These are phyloP conservation scores for Phaeodactylum tricornutum DNA, from an alignment of 108 stramenopile genomes.

Conservation along the genomic window DNA sequence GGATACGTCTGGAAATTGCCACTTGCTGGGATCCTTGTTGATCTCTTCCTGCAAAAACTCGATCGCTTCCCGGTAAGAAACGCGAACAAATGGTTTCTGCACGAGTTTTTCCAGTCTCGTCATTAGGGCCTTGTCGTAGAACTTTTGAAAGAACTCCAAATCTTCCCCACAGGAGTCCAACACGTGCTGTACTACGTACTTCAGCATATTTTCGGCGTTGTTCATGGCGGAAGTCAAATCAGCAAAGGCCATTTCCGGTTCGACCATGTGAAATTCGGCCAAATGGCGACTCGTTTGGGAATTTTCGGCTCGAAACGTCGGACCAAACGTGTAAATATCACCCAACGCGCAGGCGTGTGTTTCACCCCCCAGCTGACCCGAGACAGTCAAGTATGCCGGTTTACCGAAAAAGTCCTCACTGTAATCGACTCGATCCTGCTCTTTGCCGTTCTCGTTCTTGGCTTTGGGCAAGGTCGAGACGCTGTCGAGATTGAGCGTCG, in stretches of 20 bases:
- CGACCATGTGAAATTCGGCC: conserved; percentile 96
- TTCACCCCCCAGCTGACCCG: conserved; percentile 94
- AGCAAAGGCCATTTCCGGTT: conserved; percentile 99
- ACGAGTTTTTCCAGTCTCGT: conserved; percentile 69
- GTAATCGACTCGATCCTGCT: conserved; percentile 51
- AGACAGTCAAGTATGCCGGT: conserved; percentile 92
- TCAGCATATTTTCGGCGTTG: conserved; percentile 94
- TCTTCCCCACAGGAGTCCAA: conserved; percentile 82
- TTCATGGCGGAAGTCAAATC: conserved; percentile 91
- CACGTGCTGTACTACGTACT: conserved; percentile 69
- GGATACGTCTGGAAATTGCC: conserved; percentile 94
- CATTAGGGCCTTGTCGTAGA: conserved; percentile 84
- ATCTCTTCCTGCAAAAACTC: conserved; percentile 87
- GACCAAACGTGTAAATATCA: conserved; percentile 99
- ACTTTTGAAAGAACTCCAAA: conserved; percentile 84
- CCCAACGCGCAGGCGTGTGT: conserved; percentile 95
- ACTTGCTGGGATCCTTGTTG: conserved; percentile 90
- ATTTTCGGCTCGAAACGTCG: conserved; percentile 99
- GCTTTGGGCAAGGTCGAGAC: conserved; percentile 39
- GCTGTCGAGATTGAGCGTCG: conserved; percentile 77
- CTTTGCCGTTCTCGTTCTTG: conserved; percentile 22
- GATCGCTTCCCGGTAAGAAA: conserved; percentile 90
- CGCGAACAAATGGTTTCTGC: conserved; percentile 69
- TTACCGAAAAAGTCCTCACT: conserved; percentile 91
- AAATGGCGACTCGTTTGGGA: conserved; percentile 95